Evolutionary conservation across 1,284 basidiomycete genomes (phyloP).

Genomic region (Albatrellus sp.): DNA sequence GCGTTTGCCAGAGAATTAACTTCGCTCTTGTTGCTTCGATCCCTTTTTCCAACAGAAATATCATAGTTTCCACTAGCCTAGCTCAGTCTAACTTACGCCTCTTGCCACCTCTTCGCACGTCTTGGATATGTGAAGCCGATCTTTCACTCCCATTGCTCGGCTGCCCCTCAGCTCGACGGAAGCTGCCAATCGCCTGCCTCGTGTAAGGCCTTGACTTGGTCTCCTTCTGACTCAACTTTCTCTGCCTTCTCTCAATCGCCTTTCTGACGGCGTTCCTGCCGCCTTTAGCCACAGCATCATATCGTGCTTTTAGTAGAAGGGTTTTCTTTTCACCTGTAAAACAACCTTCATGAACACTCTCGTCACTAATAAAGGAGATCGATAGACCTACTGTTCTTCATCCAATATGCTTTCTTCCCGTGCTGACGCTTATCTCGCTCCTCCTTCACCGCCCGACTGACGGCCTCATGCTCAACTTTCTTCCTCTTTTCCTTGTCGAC

Average conservation of each 20-base stretch:
- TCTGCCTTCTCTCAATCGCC: constrained; percentile 81
- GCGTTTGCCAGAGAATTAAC: too few species aligned
- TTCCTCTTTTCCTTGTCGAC: constrained; percentile 70
- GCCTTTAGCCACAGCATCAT: constrained; percentile 60
- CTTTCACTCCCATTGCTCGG: too few species aligned
- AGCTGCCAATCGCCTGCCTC: neutral
- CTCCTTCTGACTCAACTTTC: constrained; percentile 82
- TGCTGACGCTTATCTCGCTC: constrained; percentile 63
- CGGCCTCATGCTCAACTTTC: constrained; percentile 53
- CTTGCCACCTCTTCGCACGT: too few species aligned
- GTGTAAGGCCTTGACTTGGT: constrained; percentile 71
- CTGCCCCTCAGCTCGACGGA: too few species aligned
- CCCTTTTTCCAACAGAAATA: too few species aligned
- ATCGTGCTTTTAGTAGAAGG: constrained; percentile 60
- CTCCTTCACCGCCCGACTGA: constrained; percentile 46
- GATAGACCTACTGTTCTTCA: constrained; percentile 65
- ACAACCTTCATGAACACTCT: constrained; percentile 2
- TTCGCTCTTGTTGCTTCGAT: too few species aligned
- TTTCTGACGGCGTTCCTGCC: constrained; percentile 77
- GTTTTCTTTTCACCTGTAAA: constrained; percentile 67
- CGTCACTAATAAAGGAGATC: constrained; percentile 1
- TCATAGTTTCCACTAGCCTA: too few species aligned
- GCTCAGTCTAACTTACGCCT: too few species aligned
- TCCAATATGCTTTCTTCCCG: constrained; percentile 78
- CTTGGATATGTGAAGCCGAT: too few species aligned